Percentiles rank a stretch among this genome's conserved stretches.
These are phyloP conservation scores for Hordeum vulgare DNA, from an alignment of 176 grass and related monocot genomes.

Conservation along the genomic window MorexV3_pseudomolecules_assembly NC_058518.1:367941577-367942076, in stretches of 20 bases:
- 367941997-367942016: conserved; percentile 71
- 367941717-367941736: conserved; percentile 25
- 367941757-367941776: conserved; percentile 71
- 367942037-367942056: conserved; percentile 21
- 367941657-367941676: conserved; percentile 87
- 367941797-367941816: conserved; percentile 67
- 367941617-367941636: background rate
- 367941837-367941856: conserved; percentile 62
- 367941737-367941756: conserved; percentile 48
- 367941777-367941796: conserved; percentile 77
- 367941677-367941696: conserved; percentile 50
- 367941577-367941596: background rate
- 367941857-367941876: conserved; percentile 38
- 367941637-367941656: conserved; percentile 6
- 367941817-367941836: conserved; percentile 86
- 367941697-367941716: conserved; percentile 46
- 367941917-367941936: conserved; percentile 80
- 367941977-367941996: conserved; percentile 78
- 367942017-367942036: conserved; percentile 24
- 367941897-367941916: conserved; percentile 39
- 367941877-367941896: conserved; percentile 70
- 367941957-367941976: conserved; percentile 72
- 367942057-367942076: conserved; percentile 18
- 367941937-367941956: conserved; percentile 80
- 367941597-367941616: background rate